Percentiles rank a stretch among this genome's conserved stretches.
Evolutionary conservation across 768 basidiomycete genomes (phyloP).

Genomic region (Clitopilus hobsonii): DNA sequence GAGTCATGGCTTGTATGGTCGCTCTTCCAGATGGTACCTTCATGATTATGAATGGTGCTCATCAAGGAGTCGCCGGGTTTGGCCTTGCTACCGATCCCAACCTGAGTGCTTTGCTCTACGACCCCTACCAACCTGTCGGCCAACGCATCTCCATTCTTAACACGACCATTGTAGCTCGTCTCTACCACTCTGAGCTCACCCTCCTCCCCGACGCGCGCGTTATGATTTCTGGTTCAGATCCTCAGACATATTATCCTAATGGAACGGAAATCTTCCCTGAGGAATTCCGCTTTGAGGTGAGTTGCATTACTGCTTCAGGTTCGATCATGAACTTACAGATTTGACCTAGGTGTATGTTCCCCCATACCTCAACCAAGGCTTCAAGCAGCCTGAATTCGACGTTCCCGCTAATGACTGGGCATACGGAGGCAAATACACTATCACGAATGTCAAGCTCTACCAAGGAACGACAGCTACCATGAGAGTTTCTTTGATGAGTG

Average conservation of each 20-base stretch:
- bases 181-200: slow-evolving; percentile 76
- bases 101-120: slow-evolving; percentile 61
- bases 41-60: slow-evolving; percentile 73
- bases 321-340: neutral
- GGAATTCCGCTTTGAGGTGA: slow-evolving; percentile 64
- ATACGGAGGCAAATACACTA: slow-evolving; percentile 47
- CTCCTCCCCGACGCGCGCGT: slow-evolving; percentile 74
- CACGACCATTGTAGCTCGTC: slow-evolving; percentile 64
- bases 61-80: slow-evolving; percentile 68
- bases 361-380: slow-evolving; percentile 70
- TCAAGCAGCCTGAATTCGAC: slow-evolving; percentile 57
- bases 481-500: slow-evolving; percentile 61
- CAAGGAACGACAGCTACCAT: slow-evolving; percentile 41
- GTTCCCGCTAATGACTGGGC: slow-evolving; percentile 60
- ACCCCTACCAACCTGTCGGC: slow-evolving; percentile 53
- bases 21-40: slow-evolving; percentile 72
- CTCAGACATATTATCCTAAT: slow-evolving; percentile 42
- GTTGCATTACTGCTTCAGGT: neutral
- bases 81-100: slow-evolving; percentile 66
- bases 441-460: slow-evolving; percentile 41
- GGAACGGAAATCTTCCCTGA: slow-evolving; percentile 54
- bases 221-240: slow-evolving; percentile 74
- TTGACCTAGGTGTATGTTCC: slow-evolving; percentile 68
- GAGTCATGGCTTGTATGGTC: slow-evolving; percentile 76
- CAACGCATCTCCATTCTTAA: slow-evolving; percentile 64